Base-by-base conservation (phyloP, 2,329 filamentous ascomycete species). In the Pseudogymnoascus sp. region DNA sequence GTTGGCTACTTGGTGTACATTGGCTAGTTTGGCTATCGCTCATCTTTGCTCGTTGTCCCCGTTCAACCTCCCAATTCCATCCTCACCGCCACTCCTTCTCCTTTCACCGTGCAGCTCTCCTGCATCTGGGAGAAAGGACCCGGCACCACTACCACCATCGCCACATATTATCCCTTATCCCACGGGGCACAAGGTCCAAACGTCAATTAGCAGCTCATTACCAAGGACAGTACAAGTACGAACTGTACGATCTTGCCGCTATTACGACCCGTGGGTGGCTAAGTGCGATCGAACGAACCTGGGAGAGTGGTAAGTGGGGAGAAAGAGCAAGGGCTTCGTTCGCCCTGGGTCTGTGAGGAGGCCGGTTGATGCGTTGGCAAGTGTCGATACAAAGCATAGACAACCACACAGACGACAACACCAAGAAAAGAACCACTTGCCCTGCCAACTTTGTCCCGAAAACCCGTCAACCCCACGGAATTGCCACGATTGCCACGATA, bases 81-180 rank as follows among this genome's bases (percentile, higher is more conserved):
- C 43, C 14, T 53, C 43, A 53, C 43, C 43, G 43, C 43, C 43
- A 50, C 43, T 50, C 43, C 24, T 50, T 26, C 43, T 50, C 43
- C 43, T 50, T 53, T 53, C 43, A 53, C 43, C 43, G 24, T 53
- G 43, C 43, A 53, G 43, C 43, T 53, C 43, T 53, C 43, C 43
- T 53, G 43, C 43, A 53, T 53, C 22, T 46, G 11, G 43, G 43
- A 16, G 24, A 53, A 53, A 53, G 43, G 43, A 53, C 28, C n/a
- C 22, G 41, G 22, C 22, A 10, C 22, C 12, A n/a, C 7, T 7
- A 6, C 12, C 37, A n/a, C 19, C 11, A 46, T 5, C 41, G 19
- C 22, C 22, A 26, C 24, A 5, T 53, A 53, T 31, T 53, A 16
- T 7, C 24, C 41, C 22, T 26, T 46, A 14, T 46, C 24, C 33